Conservation (phyloP, 2,329 filamentous ascomycete genomes). For the Drechslera avenae region DNA sequence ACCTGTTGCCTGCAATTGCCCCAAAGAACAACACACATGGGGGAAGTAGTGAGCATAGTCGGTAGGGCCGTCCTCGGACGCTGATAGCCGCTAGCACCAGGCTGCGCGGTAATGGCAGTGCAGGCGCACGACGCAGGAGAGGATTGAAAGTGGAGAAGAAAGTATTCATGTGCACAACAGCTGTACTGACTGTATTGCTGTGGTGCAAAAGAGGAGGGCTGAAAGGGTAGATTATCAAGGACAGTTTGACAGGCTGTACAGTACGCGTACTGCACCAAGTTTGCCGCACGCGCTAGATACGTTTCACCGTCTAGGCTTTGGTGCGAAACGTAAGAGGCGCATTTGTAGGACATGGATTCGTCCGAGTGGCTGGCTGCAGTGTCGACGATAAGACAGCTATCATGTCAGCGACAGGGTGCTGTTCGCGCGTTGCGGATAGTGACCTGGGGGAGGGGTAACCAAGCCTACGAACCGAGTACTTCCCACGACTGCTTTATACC, state of each 20-base stretch:
- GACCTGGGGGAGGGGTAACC: conserved; percentile 11
- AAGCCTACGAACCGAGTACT: conserved; percentile 20
- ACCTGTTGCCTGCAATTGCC: no score
- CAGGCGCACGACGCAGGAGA: conserved; percentile 21
- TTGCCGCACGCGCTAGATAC: conserved; percentile 11
- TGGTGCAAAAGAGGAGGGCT: conserved; percentile 6
- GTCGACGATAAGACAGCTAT: conserved; percentile 18
- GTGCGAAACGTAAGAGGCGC: conserved; percentile 21
- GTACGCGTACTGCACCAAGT: conserved; percentile 10
- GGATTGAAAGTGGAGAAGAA: conserved; percentile 16
- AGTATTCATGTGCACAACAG: conserved; percentile 5
- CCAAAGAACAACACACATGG: no score
- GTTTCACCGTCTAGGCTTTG: conserved; percentile 14
- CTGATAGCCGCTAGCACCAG: conserved; percentile 2
- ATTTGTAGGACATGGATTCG: conserved; percentile 7
- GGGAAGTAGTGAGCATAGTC: conserved; percentile 4
- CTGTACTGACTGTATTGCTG: conserved; percentile 4
- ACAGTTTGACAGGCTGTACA: conserved; percentile 2
- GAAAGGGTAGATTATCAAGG: not conserved
- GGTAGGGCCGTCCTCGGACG: conserved; percentile 8
- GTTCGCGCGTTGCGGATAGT: conserved; percentile 9
- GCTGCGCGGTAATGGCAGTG: conserved; percentile 11
- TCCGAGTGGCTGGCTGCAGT: conserved; percentile 14
- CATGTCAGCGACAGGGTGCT: conserved; percentile 14
- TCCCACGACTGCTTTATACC: conserved; percentile 20